These are phyloP conservation scores for Blastocystis sp. DNA, from an alignment of 352 stramenopile genomes.

Conservation along the genomic window DNA sequence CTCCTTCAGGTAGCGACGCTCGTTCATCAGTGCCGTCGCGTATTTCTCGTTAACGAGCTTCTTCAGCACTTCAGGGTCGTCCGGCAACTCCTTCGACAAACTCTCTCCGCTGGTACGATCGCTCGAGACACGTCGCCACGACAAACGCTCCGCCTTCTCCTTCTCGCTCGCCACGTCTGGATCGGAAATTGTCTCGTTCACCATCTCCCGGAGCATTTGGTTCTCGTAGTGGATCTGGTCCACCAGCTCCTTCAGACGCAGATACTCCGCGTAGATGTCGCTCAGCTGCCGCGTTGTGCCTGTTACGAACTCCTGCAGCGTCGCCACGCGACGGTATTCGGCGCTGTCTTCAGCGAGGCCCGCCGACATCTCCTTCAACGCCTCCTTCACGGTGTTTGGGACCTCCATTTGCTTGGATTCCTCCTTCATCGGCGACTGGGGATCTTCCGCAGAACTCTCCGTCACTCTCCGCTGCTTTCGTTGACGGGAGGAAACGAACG, in stretches of 20 bases:
- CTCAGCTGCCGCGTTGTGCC: not conserved
- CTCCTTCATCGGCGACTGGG: no score
- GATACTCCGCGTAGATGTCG: not conserved
- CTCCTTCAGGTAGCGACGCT: conserved; percentile 23
- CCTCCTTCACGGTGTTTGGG: no score
- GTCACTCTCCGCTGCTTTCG: no score
- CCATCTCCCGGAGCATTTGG: conserved; percentile 36
- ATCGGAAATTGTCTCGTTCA: not conserved
- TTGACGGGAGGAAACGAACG: no score
- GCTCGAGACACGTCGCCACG: not conserved
- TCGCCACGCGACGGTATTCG: not conserved
- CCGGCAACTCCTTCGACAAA: not conserved
- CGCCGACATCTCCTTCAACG: not conserved
- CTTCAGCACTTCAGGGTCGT: conserved; percentile 35
- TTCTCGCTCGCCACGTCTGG: not conserved
- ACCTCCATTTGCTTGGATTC: no score
- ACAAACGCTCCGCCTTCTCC: not conserved
- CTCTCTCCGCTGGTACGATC: not conserved
- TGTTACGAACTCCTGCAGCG: not conserved
- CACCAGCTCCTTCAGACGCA: not conserved
- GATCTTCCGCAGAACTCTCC: no score
- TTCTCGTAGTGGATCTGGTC: conserved; percentile 50
- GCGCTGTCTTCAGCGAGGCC: not conserved
- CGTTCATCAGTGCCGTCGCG: conserved; percentile 34
- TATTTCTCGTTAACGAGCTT: conserved; percentile 53